Percentiles rank a stretch among this genome's conserved stretches.
phyloP scores from a whole-genome alignment of 1,284 basidiomycete genomes.

The Anthracocystis walkeri region DNA sequence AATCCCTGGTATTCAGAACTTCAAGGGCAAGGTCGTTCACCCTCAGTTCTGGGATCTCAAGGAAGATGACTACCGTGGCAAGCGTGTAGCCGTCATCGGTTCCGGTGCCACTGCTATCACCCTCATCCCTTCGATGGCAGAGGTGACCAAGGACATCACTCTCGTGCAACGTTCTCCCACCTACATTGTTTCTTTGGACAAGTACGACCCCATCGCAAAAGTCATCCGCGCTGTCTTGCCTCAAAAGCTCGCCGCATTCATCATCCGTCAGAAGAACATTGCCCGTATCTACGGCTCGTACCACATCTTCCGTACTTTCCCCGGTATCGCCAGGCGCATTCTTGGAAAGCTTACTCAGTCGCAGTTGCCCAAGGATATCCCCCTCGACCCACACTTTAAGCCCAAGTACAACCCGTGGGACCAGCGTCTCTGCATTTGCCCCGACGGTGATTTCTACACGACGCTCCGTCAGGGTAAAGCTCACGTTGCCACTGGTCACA shows the following conservation, averaged over 20 bases:
- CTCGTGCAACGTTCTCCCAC: slow-evolving; percentile 68
- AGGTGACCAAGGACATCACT: slow-evolving; percentile 59
- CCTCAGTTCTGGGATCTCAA: slow-evolving; percentile 63
- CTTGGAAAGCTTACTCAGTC: slow-evolving; percentile 44
- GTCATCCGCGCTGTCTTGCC: slow-evolving; percentile 62
- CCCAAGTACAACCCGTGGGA: slow-evolving; percentile 69
- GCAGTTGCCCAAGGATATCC: slow-evolving; percentile 60
- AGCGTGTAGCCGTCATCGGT: slow-evolving; percentile 67
- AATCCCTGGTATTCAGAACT: slow-evolving; percentile 64
- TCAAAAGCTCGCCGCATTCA: slow-evolving; percentile 26
- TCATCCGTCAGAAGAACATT: slow-evolving; percentile 56
- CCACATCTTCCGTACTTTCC: slow-evolving; percentile 64
- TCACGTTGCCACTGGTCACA: slow-evolving; percentile 66
- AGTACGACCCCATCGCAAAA: slow-evolving; percentile 52
- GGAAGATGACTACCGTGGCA: slow-evolving; percentile 62
- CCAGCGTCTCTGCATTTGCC: slow-evolving; percentile 67
- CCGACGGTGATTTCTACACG: slow-evolving; percentile 68
- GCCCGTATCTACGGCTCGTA: slow-evolving; percentile 63
- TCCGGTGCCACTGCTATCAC: slow-evolving; percentile 68
- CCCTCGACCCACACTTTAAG: slow-evolving; percentile 69
- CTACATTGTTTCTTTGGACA: slow-evolving; percentile 65
- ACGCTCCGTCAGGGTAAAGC: slow-evolving; percentile 64
- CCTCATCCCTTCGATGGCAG: slow-evolving; percentile 61
- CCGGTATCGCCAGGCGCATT: slow-evolving; percentile 48
- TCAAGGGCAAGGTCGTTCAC: slow-evolving; percentile 64